Evolutionary conservation across 208 protist genomes (phyloP), one percentile per base, ranked within the genome.

Genomic region (Crithidia sp.): DNA sequence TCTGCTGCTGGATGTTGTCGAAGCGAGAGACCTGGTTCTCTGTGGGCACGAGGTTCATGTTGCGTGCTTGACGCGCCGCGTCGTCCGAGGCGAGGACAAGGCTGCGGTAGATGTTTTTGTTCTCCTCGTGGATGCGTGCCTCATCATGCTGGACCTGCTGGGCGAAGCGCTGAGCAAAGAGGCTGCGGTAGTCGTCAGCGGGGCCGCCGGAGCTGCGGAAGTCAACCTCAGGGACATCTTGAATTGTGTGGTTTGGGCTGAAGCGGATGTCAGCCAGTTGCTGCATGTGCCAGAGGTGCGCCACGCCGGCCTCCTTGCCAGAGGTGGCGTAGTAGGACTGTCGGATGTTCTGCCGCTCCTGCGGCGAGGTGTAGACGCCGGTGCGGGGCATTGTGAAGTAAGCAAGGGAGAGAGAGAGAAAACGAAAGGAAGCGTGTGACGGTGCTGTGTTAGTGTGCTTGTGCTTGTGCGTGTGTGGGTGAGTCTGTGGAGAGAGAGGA

Each of bases 261-360:
- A 94, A 74, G 10, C 84, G 83, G 4, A 83, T 74, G 8, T 71
- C 67, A 2, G 89, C 89, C 10, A 94, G 74, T 3, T 73, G 79
- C 59, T 91, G 78, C 64, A 87, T 59, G 68, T 94, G 89, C 84
- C 86, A 91, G 49, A 94, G 67, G 71, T 94, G 89, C 9, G 67
- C 59, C 14, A 94, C 28, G 3, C 86, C 89, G 0, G 78, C 83
- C 36, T 88, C 82, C n/a, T 80, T 62, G 60, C 84, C 73, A 17
- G 69, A 88, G 41, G 54, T 71, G 28, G 81, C 70, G 50, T 83
- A 79, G 73, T 88, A 89, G 59, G 79, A 41, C 73, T 74, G 71
- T 3, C 83, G 81, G 2, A 75, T 39, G 37, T 68, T 72, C 67
- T 84, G 79, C 3, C 85, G 82, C 72, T 83, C 73, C 57, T 82